Conservation (phyloP, 148 eudicot genomes). For the Beta vulgaris region DNA sequence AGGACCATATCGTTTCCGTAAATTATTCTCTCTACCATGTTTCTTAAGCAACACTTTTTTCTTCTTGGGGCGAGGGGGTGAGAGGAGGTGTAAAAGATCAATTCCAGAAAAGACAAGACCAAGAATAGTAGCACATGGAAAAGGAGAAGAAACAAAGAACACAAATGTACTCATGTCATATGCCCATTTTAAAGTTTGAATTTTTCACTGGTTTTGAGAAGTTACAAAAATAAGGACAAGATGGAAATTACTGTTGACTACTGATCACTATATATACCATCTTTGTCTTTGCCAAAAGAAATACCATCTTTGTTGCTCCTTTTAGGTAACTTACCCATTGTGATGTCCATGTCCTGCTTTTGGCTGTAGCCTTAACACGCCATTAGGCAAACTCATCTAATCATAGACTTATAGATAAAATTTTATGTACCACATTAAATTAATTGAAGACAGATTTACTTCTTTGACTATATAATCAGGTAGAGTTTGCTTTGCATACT, state of each 20-base stretch:
- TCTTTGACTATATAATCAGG: background rate
- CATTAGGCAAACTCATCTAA: conserved; percentile 97
- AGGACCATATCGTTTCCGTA: too few relatives aligned
- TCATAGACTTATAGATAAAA: conserved; percentile 61
- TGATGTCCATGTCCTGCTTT: conserved; percentile 98
- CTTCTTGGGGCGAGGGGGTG: too few relatives aligned
- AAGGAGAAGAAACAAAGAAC: background rate
- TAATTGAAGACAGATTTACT: background rate
- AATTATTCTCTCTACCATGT: too few relatives aligned
- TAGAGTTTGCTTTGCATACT: conserved; percentile 41
- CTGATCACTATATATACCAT: too few relatives aligned
- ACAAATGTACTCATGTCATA: background rate
- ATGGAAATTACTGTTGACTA: background rate
- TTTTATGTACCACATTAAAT: background rate
- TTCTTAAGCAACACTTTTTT: too few relatives aligned
- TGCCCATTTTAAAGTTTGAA: background rate
- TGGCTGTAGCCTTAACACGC: conserved; percentile 89
- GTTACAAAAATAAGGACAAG: background rate
- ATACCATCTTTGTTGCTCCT: background rate
- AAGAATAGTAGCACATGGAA: background rate
- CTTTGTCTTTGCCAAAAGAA: too few relatives aligned
- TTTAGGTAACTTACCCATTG: conserved; percentile 59
- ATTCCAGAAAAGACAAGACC: background rate
- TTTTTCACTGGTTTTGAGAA: background rate
- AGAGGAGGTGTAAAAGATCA: background rate